These are phyloP conservation scores for Sisymbrium altissimum DNA, from an alignment of 345 rosid species.

Conservation along the genomic window DNA sequence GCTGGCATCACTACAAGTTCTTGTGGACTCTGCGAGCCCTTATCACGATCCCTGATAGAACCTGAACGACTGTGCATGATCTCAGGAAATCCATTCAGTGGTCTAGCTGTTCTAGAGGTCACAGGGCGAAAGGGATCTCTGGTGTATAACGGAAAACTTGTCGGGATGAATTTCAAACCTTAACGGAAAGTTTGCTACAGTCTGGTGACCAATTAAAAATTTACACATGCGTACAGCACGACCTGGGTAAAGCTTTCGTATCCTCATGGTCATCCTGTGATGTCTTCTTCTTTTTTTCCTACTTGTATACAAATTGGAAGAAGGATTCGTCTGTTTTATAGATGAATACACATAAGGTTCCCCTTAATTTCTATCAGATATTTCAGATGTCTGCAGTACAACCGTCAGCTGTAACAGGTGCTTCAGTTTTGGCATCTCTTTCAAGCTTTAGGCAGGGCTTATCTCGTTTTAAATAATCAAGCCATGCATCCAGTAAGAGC, in stretches of 20 bases:
- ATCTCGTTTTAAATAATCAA: constrained; percentile 54
- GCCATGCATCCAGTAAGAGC: constrained; percentile 44
- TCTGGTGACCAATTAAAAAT: constrained; percentile 71
- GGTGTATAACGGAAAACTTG: constrained; percentile 51
- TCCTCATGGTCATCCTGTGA: constrained; percentile 52
- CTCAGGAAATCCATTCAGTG: constrained; percentile 39
- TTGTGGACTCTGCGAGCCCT: too few species aligned
- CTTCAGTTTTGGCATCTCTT: constrained; percentile 49
- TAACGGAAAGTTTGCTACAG: too few species aligned
- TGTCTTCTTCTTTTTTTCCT: neutral
- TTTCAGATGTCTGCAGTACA: constrained; percentile 64
- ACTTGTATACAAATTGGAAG: neutral
- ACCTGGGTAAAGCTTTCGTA: constrained; percentile 64
- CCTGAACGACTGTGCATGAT: constrained; percentile 51
- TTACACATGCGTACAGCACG: constrained; percentile 38
- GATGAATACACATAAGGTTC: constrained; percentile 1
- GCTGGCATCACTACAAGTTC: too few species aligned
- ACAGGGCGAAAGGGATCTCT: constrained; percentile 65
- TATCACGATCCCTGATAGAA: too few species aligned
- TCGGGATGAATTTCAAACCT: constrained; percentile 42
- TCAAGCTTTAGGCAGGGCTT: constrained; percentile 58
- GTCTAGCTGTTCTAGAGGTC: constrained; percentile 62
- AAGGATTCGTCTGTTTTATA: too few species aligned
- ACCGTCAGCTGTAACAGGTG: constrained; percentile 51
- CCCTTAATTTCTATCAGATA: constrained; percentile 41